Conservation (phyloP, 2,329 filamentous ascomycete species). For the Phoma sp. region DNA sequence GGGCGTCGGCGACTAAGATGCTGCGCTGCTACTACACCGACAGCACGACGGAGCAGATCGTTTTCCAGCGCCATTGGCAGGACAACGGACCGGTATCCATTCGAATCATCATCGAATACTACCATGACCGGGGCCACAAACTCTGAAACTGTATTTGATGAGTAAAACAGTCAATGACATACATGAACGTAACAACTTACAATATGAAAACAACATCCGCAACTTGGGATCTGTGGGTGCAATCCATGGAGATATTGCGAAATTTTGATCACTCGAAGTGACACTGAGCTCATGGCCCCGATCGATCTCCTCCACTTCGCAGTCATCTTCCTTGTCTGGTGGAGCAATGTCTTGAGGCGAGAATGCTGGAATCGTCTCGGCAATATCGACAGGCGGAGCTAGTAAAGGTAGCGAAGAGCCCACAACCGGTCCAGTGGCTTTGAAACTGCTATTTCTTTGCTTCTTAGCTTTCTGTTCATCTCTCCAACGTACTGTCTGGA, state of each 20-base stretch:
- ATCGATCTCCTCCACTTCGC: conserved; percentile 3
- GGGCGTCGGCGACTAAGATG: conserved; percentile 46
- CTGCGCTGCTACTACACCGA: conserved; percentile 50
- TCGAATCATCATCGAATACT: conserved; percentile 44
- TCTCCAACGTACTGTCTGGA: conserved; percentile 5
- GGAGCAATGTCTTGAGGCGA: too few relatives aligned
- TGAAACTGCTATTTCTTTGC: neutral
- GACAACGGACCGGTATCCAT: conserved; percentile 50
- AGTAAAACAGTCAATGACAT: neutral
- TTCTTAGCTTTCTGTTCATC: conserved; percentile 2
- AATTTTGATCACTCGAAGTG: conserved; percentile 8
- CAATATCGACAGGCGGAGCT: too few relatives aligned
- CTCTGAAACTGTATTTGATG: conserved; percentile 39
- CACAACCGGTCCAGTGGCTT: too few relatives aligned
- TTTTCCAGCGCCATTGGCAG: conserved; percentile 51
- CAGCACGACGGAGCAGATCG: conserved; percentile 44
- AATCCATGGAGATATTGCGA: conserved; percentile 25
- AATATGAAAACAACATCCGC: conserved; percentile 48
- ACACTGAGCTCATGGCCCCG: neutral
- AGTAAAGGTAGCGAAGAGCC: too few relatives aligned
- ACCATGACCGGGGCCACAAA: conserved; percentile 51
- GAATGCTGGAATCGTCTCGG: too few relatives aligned
- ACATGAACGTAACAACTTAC: conserved; percentile 24
- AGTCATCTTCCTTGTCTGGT: neutral
- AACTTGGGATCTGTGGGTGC: conserved; percentile 35